phyloP scores from a whole-genome alignment of 352 stramenopile species.

The Pythium plurisporium region DNA sequence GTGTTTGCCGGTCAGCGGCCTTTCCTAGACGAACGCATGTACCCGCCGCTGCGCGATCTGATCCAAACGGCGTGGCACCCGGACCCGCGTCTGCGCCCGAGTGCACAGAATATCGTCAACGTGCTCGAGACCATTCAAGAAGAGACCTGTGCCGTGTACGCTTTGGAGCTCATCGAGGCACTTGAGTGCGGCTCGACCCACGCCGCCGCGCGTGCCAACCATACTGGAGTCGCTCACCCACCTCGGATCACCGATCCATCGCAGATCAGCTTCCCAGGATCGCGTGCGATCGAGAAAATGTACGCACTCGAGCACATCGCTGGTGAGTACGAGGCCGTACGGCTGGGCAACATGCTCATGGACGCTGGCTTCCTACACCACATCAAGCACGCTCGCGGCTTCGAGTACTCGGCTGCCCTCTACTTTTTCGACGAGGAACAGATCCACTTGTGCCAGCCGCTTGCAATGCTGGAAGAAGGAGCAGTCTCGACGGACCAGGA shows the following conservation, averaged over 20 bases:
- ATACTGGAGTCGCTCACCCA: background rate
- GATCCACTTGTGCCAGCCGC: constrained; percentile 26
- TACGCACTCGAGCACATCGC: constrained; percentile 10
- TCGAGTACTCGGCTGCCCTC: constrained; percentile 19
- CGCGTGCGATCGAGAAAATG: constrained; percentile 21
- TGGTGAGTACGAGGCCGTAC: constrained; percentile 24
- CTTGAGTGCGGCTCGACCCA: constrained; percentile 8
- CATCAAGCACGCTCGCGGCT: constrained; percentile 25
- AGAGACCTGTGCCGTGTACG: constrained; percentile 18
- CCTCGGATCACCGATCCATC: background rate
- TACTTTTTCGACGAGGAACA: constrained; percentile 33
- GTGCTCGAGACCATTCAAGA: constrained; percentile 31
- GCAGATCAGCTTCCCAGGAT: constrained; percentile 24
- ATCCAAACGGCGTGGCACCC: constrained; percentile 27
- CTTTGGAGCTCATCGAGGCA: constrained; percentile 22
- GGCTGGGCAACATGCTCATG: constrained; percentile 36
- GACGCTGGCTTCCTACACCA: constrained; percentile 33
- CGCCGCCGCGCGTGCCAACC: background rate
- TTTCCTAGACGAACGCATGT: constrained; percentile 15
- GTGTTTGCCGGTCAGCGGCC: constrained; percentile 30
- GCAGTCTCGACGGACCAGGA: constrained; percentile 10
- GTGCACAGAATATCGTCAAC: constrained; percentile 24
- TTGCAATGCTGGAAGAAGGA: constrained; percentile 26
- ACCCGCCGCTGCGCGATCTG: constrained; percentile 23
- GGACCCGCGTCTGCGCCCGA: constrained; percentile 17